Evolutionary conservation across 441 rosid species (phyloP).

Genomic region (Metrosideros polymorpha): DNA sequence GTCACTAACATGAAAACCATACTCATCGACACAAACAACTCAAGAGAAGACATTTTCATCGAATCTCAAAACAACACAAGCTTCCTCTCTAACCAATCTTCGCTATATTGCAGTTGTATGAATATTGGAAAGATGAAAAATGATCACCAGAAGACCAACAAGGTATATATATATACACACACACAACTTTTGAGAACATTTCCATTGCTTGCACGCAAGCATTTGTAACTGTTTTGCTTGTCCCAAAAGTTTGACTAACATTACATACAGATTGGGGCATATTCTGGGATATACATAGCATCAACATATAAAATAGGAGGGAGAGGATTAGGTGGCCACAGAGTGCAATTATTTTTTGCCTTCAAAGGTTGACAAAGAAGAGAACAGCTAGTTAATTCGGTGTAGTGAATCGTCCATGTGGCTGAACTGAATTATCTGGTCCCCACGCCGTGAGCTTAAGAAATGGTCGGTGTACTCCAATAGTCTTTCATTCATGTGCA

Average conservation of each 20-base stretch:
- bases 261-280: conserved; percentile 21
- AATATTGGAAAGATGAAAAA: neutral
- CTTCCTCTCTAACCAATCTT: conserved; percentile 4
- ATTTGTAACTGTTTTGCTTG: conserved; percentile 11
- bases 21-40: conserved; percentile 15
- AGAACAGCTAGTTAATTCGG: neutral
- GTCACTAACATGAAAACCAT: conserved; percentile 27
- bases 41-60: conserved; percentile 5
- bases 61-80: conserved; percentile 1
- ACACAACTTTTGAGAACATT: neutral
- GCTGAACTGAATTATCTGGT: neutral
- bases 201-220: conserved; percentile 11
- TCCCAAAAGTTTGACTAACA: conserved; percentile 12
- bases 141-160: neutral
- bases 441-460: neutral
- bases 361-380: neutral
- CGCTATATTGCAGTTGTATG: neutral
- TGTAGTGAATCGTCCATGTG: neutral
- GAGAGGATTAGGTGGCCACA: neutral
- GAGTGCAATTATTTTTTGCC: neutral
- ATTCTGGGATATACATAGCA: conserved; percentile 18
- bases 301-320: neutral
- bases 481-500: conserved; percentile 10
- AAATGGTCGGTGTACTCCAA: neutral
- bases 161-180: too few relatives aligned